phyloP scores from a whole-genome alignment of 192 early-diverging fungal genomes.

The Coemansia sp. region DNA sequence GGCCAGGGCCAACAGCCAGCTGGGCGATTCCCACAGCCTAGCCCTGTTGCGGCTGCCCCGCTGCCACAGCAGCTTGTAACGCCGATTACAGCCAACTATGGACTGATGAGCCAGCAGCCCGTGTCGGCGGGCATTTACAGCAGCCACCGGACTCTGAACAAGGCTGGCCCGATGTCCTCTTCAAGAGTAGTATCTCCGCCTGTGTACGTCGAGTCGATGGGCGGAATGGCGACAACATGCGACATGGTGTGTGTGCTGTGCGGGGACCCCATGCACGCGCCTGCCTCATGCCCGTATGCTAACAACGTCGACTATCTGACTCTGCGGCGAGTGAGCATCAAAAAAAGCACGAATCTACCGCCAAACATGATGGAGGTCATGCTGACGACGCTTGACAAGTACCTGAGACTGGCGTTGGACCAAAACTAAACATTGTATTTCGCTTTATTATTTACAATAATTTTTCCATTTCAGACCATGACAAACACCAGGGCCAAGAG shows the following conservation, averaged over 20 bases:
- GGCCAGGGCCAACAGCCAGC: neutral
- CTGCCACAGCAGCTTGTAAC: neutral
- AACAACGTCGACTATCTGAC: conserved; percentile 1
- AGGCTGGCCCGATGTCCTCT: neutral
- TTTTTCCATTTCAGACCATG: neutral
- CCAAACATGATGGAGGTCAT: conserved; percentile 12
- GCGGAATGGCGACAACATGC: neutral
- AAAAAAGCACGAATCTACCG: neutral
- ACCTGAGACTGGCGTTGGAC: neutral
- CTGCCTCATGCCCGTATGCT: conserved; percentile 4
- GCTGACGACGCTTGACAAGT: conserved; percentile 15
- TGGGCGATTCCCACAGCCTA: too few relatives aligned
- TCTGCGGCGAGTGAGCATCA: conserved; percentile 9
- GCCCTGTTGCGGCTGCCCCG: too few relatives aligned
- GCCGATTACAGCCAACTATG: neutral
- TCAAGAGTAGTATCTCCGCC: neutral
- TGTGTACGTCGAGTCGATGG: neutral
- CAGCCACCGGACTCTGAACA: neutral
- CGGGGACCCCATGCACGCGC: conserved; percentile 3
- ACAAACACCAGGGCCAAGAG: conserved; percentile 55
- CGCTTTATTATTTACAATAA: neutral
- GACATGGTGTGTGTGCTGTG: conserved; percentile 27
- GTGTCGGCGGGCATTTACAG: neutral
- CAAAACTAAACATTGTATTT: neutral
- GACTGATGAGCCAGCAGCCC: too few relatives aligned